phyloP scores from a whole-genome alignment of 257 asterid genomes.

The Fraxinus quadrangulata region DNA sequence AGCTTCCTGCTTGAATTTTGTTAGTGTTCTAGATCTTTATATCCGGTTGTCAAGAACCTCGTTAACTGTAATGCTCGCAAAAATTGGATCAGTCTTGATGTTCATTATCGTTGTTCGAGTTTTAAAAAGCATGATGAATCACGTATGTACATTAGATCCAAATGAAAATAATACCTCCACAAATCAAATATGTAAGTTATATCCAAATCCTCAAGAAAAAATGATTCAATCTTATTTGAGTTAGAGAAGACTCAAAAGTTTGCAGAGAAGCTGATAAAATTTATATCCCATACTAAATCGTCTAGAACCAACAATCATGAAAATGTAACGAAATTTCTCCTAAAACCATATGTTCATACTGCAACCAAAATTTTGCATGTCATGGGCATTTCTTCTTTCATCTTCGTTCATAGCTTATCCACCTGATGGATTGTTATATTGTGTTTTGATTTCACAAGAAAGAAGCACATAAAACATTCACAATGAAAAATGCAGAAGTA shows the following conservation, averaged over 20 bases:
- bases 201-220: slow-evolving; percentile 19
- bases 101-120: neutral
- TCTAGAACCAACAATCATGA: slow-evolving; percentile 8
- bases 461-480: slow-evolving; percentile 23
- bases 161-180: slow-evolving; percentile 20
- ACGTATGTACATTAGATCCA: slow-evolving; percentile 29
- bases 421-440: slow-evolving; percentile 16
- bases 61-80: neutral
- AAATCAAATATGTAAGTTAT: slow-evolving; percentile 31
- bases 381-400: slow-evolving; percentile 36
- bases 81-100: neutral
- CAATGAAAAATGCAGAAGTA: slow-evolving; percentile 24
- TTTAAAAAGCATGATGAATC: neutral
- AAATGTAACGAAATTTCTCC: neutral
- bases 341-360: neutral
- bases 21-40: neutral
- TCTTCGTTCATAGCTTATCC: slow-evolving; percentile 25
- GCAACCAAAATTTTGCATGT: slow-evolving; percentile 49
- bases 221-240: slow-evolving; percentile 31
- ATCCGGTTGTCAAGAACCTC: neutral
- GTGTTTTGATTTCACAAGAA: slow-evolving; percentile 20
- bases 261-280: slow-evolving; percentile 17
- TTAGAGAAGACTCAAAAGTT: slow-evolving; percentile 24
- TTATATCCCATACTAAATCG: neutral
- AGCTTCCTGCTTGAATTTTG: neutral